Evolutionary conservation across 192 early-diverging fungal species (phyloP), one percentile per base, ranked within the genome.

Genomic region (Mortierella alpina): DNA sequence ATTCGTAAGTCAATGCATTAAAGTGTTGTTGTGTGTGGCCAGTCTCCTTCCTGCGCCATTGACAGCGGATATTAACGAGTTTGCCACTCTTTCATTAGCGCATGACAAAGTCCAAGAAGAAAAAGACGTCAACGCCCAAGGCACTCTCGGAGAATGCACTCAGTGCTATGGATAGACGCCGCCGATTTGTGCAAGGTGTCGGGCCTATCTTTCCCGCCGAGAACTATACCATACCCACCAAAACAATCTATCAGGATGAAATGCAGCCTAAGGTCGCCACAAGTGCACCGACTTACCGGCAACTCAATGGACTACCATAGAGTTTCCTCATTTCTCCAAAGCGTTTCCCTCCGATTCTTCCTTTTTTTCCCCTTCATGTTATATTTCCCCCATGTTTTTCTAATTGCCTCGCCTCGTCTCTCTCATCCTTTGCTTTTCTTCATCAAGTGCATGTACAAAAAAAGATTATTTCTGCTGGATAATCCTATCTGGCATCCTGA

Each of bases 81-180:
- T 41, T n/a, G 44, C 17, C 14, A 5, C 17, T 45, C n/a, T 45
- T 48, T 84, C 18, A 46, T 55, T 70, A 87, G 86, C 85, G 90
- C 41, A 86, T 83, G 61, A 89, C 88, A 77, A 92, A 92, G 72
- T 90, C 91, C 44, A 90, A 91, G 83, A 93, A 93, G 82, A 92
- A 91, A 84, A 85, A 85, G 42, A 84, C 80, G 7, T 56, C 85
- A 20, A 83, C 90, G 1, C 69, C 82, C 18, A 89, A 85, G 47
- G 84, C 85, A 0, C 75, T 94, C n/a, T 92, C 93, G 1, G 93
- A 94, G 56, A 90, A 90, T 45, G 90, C 89, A 0, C 40, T 90
- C 23, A 86, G 89, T 68, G 84, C 90, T 0, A 88, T 94, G 84
- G 89, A 92, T 57, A 87, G 90, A 22, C 90, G 93, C 20, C 86